Evolutionary conservation across 1,139 yeast genomes (phyloP).

Genomic region (Scheffersomyces illinoinensis): DNA sequence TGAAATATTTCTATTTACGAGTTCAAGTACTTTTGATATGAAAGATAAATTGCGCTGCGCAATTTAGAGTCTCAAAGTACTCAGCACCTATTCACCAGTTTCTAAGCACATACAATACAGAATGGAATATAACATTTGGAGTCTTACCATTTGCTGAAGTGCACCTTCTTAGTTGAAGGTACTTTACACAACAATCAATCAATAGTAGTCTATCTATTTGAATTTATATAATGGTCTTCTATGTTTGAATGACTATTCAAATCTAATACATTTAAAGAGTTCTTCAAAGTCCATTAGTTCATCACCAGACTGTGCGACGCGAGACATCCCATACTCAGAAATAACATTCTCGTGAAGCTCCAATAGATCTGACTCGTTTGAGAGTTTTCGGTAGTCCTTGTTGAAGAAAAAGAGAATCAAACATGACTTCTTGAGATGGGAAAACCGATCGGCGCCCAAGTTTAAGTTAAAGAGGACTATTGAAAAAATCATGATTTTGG

Average conservation of each 20-base stretch:
- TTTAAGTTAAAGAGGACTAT: slow-evolving; percentile 15
- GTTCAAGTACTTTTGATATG: too few relatives aligned
- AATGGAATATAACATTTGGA: too few relatives aligned
- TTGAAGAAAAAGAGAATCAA: slow-evolving; percentile 20
- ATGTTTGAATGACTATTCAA: not conserved
- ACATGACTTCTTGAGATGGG: slow-evolving; percentile 15
- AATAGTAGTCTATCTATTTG: too few relatives aligned
- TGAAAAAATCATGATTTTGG: slow-evolving; percentile 23
- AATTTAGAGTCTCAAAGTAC: not conserved
- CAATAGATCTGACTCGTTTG: slow-evolving; percentile 8
- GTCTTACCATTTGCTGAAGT: too few relatives aligned
- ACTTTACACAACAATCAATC: too few relatives aligned
- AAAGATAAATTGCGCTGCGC: not conserved
- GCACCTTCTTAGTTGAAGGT: too few relatives aligned
- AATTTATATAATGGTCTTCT: too few relatives aligned
- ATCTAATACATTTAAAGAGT: slow-evolving; percentile 12
- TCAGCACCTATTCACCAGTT: not conserved
- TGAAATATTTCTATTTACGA: too few relatives aligned
- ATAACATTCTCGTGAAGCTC: not conserved
- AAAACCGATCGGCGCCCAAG: slow-evolving; percentile 1
- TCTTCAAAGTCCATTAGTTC: slow-evolving; percentile 10
- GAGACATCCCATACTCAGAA: not conserved
- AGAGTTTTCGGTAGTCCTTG: slow-evolving; percentile 19
- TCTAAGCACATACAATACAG: too few relatives aligned
- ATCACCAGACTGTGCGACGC: not conserved